These are phyloP conservation scores for Suillus alpinus DNA, from an alignment of 768 basidiomycete species.

Conservation along the genomic window DNA sequence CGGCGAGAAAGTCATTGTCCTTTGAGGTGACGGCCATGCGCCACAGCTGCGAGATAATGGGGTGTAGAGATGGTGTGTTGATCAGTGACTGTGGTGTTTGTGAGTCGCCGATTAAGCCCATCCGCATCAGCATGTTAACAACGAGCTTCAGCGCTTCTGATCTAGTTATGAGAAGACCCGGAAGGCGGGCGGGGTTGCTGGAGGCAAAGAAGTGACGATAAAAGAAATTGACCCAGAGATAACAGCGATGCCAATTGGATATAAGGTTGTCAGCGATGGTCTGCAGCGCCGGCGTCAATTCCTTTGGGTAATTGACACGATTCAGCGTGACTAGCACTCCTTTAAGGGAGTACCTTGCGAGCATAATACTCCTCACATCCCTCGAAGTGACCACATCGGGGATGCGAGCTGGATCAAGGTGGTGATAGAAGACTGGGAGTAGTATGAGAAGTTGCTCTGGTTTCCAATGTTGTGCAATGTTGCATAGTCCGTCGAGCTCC, in stretches of 20 bases:
- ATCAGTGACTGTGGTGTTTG: slow-evolving; percentile 1
- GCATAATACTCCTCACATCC: neutral
- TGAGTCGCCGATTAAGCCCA: neutral
- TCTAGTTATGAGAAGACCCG: slow-evolving; percentile 4
- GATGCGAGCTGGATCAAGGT: slow-evolving; percentile 6
- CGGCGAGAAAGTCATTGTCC: neutral
- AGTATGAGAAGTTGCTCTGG: slow-evolving; percentile 3
- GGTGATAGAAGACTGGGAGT: slow-evolving; percentile 4
- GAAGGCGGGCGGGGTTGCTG: slow-evolving; percentile 1
- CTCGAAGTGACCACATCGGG: slow-evolving; percentile 3
- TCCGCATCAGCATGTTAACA: slow-evolving; percentile 3
- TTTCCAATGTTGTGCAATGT: slow-evolving; percentile 2
- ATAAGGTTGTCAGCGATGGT: neutral
- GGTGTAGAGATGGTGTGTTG: neutral
- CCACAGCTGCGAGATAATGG: slow-evolving; percentile 1
- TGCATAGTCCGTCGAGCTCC: slow-evolving; percentile 2
- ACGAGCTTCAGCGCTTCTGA: slow-evolving; percentile 1
- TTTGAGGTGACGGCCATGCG: slow-evolving; percentile 1
- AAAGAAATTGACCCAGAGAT: slow-evolving; percentile 4
- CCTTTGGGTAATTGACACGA: neutral
- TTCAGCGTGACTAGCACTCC: slow-evolving; percentile 3
- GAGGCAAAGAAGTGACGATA: slow-evolving; percentile 3
- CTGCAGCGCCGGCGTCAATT: neutral
- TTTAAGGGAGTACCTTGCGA: slow-evolving; percentile 3
- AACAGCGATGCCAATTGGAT: slow-evolving; percentile 1